phyloP scores from a whole-genome alignment of 768 basidiomycete genomes.

The Psilocybe subaeruginosa region DNA sequence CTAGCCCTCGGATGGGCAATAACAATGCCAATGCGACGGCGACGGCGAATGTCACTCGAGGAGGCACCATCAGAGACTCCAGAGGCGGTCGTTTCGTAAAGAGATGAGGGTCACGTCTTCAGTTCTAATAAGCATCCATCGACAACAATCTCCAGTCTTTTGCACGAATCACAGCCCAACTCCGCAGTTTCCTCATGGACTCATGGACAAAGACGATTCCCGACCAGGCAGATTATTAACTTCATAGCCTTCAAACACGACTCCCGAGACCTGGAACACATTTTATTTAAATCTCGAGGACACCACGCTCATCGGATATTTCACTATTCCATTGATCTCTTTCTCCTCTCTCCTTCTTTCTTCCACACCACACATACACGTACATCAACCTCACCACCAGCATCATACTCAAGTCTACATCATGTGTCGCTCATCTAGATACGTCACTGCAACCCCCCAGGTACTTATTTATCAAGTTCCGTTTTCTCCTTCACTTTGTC shows the following conservation, averaged over 20 bases:
- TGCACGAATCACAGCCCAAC: too few species aligned
- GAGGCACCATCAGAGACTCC: neutral
- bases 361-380: neutral
- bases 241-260: neutral
- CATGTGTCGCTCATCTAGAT: neutral
- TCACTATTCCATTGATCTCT: neutral
- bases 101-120: neutral
- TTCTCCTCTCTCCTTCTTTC: neutral
- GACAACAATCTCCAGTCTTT: too few species aligned
- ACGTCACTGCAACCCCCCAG: neutral
- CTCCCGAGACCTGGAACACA: neutral
- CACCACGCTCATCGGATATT: neutral
- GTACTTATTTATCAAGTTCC: neutral
- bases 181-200: too few species aligned
- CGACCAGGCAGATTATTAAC: neutral
- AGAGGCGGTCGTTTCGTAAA: neutral
- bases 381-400: neutral
- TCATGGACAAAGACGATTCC: neutral
- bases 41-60: neutral
- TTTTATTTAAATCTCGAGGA: neutral
- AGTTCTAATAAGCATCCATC: too few species aligned
- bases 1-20: slow-evolving; percentile 5
- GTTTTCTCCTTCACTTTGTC: neutral
- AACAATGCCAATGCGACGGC: neutral
- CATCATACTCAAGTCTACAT: neutral